Conservation (phyloP, 108 stramenopile genomes). For the Asterionellopsis glacialis region DNA sequence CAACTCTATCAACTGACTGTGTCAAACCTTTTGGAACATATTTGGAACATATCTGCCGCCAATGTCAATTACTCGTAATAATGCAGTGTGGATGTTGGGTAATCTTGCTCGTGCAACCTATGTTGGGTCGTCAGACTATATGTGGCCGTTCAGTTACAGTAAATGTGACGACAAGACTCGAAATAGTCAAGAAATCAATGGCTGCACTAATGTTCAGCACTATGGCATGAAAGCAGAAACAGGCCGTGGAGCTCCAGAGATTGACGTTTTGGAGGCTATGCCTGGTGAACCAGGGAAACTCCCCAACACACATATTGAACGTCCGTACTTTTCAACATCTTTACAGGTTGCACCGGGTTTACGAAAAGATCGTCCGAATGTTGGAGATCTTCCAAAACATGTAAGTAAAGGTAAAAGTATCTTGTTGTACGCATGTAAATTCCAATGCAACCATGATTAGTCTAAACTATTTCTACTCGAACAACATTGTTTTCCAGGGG, state of each 20-base stretch:
- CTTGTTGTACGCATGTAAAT: neutral
- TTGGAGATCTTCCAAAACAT: slow-evolving; percentile 34
- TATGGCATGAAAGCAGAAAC: slow-evolving; percentile 60
- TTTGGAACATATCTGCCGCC: no score
- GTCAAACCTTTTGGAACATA: no score
- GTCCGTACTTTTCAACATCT: slow-evolving; percentile 84
- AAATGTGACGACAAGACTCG: slow-evolving; percentile 56
- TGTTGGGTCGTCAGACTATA: slow-evolving; percentile 83
- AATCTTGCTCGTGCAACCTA: slow-evolving; percentile 87
- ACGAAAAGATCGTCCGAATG: slow-evolving; percentile 37
- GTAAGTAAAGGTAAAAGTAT: slow-evolving; percentile 4
- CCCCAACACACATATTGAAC: slow-evolving; percentile 62
- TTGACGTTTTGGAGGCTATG: slow-evolving; percentile 91
- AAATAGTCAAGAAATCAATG: slow-evolving; percentile 73
- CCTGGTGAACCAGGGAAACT: slow-evolving; percentile 57
- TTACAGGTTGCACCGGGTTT: slow-evolving; percentile 66
- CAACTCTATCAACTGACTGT: no score
- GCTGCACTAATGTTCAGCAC: slow-evolving; percentile 74
- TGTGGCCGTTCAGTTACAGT: slow-evolving; percentile 92
- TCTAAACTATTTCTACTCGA: neutral
- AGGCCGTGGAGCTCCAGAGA: slow-evolving; percentile 89
- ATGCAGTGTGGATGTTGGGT: slow-evolving; percentile 81
- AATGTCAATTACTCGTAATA: no score
- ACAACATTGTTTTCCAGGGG: slow-evolving; percentile 29
- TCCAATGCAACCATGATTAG: neutral